phyloP scores from a whole-genome alignment of 352 stramenopile genomes.

The Globisporangium takayamanum region DNA sequence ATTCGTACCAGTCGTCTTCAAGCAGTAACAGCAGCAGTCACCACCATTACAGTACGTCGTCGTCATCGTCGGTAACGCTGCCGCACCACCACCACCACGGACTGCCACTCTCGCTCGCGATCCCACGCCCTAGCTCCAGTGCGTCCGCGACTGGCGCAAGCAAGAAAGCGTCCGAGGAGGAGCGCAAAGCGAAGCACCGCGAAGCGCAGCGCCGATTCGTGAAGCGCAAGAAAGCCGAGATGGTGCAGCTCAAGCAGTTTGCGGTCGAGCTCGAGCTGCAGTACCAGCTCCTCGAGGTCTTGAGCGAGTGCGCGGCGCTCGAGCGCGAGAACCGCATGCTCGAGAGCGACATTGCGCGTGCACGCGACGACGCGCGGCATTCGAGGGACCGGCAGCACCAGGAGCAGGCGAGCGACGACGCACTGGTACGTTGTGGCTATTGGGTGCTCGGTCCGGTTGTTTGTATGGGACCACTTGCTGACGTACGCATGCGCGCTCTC shows the following conservation, averaged over 20 bases:
- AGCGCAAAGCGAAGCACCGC: constrained; percentile 45
- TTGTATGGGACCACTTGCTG: too few relatives aligned
- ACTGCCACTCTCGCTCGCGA: constrained; percentile 13
- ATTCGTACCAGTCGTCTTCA: neutral
- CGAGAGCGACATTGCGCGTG: constrained; percentile 6
- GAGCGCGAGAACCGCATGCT: constrained; percentile 9
- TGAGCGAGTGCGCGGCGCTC: constrained; percentile 3
- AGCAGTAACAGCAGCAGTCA: neutral
- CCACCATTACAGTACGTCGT: neutral
- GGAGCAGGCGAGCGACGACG: too few relatives aligned
- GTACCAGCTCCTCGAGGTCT: constrained; percentile 14
- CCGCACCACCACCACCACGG: constrained; percentile 11
- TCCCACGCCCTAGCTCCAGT: constrained; percentile 3
- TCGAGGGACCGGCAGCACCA: too few relatives aligned
- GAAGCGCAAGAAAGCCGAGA: constrained; percentile 37
- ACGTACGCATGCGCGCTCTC: too few relatives aligned
- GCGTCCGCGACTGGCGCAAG: neutral
- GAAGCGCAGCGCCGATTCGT: constrained; percentile 46
- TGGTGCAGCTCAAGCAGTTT: constrained; percentile 19
- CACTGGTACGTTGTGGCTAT: neutral
- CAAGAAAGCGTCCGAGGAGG: constrained; percentile 32
- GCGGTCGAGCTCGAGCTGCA: constrained; percentile 17
- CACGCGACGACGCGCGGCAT: constrained; percentile 2
- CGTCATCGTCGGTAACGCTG: neutral
- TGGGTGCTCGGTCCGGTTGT: too few relatives aligned